Conservation (phyloP, 129 eudicot genomes). For the Helianthus tuberosus region DNA sequence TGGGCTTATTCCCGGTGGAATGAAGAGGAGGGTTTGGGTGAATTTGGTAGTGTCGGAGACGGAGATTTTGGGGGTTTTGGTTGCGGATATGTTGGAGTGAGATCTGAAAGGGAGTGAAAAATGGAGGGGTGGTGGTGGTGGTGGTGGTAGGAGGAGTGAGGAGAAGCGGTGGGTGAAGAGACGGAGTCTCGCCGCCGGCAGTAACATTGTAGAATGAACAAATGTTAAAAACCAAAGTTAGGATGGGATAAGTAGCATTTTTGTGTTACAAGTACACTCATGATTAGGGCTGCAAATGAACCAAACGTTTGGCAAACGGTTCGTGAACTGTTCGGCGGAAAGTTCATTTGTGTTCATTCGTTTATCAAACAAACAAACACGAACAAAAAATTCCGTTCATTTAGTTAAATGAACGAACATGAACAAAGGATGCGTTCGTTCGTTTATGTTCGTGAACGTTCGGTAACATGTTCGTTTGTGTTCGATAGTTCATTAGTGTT, state of each 20-base stretch:
- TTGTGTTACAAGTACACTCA: no score
- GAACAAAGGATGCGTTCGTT: no score
- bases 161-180: conserved; percentile 34
- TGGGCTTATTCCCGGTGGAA: conserved; percentile 79
- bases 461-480: no score
- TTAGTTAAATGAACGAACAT: no score
- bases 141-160: conserved; percentile 16
- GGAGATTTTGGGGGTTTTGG: conserved; percentile 42
- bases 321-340: no score
- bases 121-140: not conserved
- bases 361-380: no score
- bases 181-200: conserved; percentile 42
- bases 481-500: no score
- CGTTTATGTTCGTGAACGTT: no score
- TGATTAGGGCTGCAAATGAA: no score
- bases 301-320: no score
- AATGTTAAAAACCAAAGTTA: not conserved
- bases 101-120: conserved; percentile 25
- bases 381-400: no score
- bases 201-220: conserved; percentile 21
- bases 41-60: conserved; percentile 42
- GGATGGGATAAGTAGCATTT: not conserved
- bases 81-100: conserved; percentile 46
- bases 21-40: conserved; percentile 43
- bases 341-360: no score